Evolutionary conservation across 129 eudicot genomes (phyloP), one percentile per base, ranked within the genome.

Genomic region (Pseudognaphalium luteoalbum): DNA sequence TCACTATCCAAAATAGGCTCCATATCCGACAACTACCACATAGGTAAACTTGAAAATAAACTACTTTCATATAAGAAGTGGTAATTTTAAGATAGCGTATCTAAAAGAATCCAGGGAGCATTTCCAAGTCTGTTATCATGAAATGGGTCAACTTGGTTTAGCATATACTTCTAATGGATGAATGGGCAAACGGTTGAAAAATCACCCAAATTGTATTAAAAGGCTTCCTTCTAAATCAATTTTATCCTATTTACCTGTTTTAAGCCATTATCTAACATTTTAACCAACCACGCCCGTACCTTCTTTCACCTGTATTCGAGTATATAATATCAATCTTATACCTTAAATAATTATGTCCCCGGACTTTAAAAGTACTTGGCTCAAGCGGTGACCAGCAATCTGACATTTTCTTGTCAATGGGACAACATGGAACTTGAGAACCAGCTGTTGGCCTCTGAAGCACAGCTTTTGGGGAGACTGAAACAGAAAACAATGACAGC

Each of bases 381-480:
- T 89, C 90, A 58, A 93, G 78, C 1, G 79, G 84, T 42, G 98
- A 93, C 98, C 98, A 93, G 66, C 76, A 76, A 70, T 88, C 96
- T 2, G 92, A 70, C 85, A 91, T 76, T 84, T 84, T 89, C 87
- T 91, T 91, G 73, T 91, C 96, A n/a, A 86, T 78, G 16, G 97
- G 96, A 76, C 92, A 89, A 79, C 79, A 83, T 65, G 89, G 85
- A 74, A 94, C 85, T 74, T 91, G 99, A 52, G 97, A 88, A 28
- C 99, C 99, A 4, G 96, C 99, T 79, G 70, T 83, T 10, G 99
- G 99, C 75, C 96, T 89, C 74, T 78, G 93, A 51, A 91, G 78
- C 77, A 91, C 80, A 35, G 89, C 83, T 82, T 81, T 91, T 56
- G 96, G 87, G 7, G 91, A 83, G 50, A 88, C 97, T 93, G 86